Conservation (phyloP, 805 yeast genomes). For the Metschnikowia peoriensis region DNA sequence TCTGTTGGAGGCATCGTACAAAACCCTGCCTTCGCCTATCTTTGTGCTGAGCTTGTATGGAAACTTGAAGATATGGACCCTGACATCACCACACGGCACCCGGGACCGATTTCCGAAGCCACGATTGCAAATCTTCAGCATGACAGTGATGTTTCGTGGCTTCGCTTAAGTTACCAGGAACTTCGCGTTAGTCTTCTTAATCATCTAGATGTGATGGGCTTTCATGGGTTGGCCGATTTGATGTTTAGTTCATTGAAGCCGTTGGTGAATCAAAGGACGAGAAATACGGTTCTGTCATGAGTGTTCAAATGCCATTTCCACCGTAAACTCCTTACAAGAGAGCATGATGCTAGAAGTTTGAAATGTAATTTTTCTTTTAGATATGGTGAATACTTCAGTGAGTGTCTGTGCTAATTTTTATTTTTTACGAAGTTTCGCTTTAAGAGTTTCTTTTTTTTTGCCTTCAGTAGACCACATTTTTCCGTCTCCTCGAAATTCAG, state of each 20-base stretch:
- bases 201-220: slow-evolving; percentile 43
- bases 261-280: slow-evolving; percentile 21
- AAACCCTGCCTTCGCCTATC: slow-evolving; percentile 49
- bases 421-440: no score
- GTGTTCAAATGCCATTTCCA: neutral
- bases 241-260: slow-evolving; percentile 55
- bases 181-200: slow-evolving; percentile 45
- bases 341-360: neutral
- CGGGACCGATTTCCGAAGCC: slow-evolving; percentile 51
- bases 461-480: neutral
- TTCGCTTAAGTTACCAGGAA: slow-evolving; percentile 41
- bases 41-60: slow-evolving; percentile 45
- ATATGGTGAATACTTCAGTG: no score
- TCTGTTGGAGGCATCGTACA: slow-evolving; percentile 45
- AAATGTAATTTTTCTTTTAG: neutral
- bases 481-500: neutral
- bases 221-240: slow-evolving; percentile 47
- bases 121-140: slow-evolving; percentile 34
- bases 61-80: slow-evolving; percentile 42
- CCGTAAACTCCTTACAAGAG: neutral
- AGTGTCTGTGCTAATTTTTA: no score
- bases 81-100: slow-evolving; percentile 38
- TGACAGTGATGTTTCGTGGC: slow-evolving; percentile 35
- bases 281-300: neutral
- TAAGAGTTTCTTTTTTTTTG: no score